These are phyloP conservation scores for Phytophthora sojae DNA, from an alignment of 352 stramenopile species.

Conservation along the genomic window DNA sequence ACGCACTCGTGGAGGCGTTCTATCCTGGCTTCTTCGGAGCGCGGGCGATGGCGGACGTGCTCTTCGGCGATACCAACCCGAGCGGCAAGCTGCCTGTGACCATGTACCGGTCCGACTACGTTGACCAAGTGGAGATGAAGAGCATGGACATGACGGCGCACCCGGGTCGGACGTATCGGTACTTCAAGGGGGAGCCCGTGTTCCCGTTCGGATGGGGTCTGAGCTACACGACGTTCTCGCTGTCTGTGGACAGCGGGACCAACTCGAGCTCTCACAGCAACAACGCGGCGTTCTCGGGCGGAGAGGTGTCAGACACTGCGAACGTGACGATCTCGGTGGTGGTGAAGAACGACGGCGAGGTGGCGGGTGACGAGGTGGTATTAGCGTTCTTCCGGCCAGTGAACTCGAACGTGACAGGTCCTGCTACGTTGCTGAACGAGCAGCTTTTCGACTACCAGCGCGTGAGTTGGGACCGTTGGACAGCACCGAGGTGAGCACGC, in stretches of 20 bases:
- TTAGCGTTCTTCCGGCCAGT: slow-evolving; percentile 75
- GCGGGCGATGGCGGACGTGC: slow-evolving; percentile 77
- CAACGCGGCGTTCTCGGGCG: not conserved
- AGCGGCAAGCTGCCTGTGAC: slow-evolving; percentile 88
- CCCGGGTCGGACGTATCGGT: slow-evolving; percentile 92
- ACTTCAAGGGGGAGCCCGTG: slow-evolving; percentile 90
- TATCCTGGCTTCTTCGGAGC: slow-evolving; percentile 88
- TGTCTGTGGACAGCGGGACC: slow-evolving; percentile 22
- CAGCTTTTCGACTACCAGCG: slow-evolving; percentile 71
- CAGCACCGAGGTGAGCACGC: slow-evolving; percentile 32
- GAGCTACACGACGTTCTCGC: slow-evolving; percentile 85
- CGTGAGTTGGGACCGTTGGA: slow-evolving; percentile 43
- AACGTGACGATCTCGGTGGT: slow-evolving; percentile 53
- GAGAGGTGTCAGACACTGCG: slow-evolving; percentile 32
- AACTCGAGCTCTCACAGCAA: not conserved
- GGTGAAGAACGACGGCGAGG: slow-evolving; percentile 57
- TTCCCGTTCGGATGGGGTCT: slow-evolving; percentile 92
- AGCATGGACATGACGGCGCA: slow-evolving; percentile 93
- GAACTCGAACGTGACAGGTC: slow-evolving; percentile 50
- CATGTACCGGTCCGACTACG: slow-evolving; percentile 86
- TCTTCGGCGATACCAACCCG: slow-evolving; percentile 87
- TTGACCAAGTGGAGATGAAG: slow-evolving; percentile 79
- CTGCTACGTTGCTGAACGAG: slow-evolving; percentile 65
- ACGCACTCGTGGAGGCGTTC: slow-evolving; percentile 80
- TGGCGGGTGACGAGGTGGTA: slow-evolving; percentile 66